These are phyloP conservation scores for Lichina pygmaea DNA, from an alignment of 495 filamentous ascomycete species.

Conservation along the genomic window DNA sequence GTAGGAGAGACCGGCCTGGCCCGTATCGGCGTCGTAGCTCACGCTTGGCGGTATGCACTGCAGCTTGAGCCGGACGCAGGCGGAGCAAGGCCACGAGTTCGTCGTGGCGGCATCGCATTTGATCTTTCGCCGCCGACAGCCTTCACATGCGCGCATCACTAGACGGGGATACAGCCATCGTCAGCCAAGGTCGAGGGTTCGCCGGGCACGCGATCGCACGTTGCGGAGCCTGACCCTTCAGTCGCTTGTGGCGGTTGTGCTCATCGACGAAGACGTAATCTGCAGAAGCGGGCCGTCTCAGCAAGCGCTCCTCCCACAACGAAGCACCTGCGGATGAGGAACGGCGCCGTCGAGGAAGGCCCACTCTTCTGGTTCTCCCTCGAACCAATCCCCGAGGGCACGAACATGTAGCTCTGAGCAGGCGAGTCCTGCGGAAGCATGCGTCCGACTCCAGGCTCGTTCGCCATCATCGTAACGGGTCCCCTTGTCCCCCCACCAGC, in stretches of 20 bases:
- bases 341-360: constrained; percentile 2
- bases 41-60: constrained; percentile 82
- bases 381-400: constrained; percentile 24
- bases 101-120: constrained; percentile 97
- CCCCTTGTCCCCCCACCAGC: too few relatives aligned
- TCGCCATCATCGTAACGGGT: constrained; percentile 19
- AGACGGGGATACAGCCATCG: constrained; percentile 6
- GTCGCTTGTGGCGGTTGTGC: constrained; percentile 88
- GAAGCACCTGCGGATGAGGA: not conserved
- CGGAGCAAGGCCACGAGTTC: constrained; percentile 93
- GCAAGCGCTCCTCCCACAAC: not conserved
- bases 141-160: constrained; percentile 99
- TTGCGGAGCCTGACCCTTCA: constrained; percentile 44
- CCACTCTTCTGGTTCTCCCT: constrained; percentile 42
- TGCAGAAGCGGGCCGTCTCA: constrained; percentile 10
- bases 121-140: constrained; percentile 72
- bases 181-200: not conserved
- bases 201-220: too few relatives aligned
- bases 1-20: constrained; percentile 2
- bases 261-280: constrained; percentile 99
- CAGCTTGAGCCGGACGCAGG: constrained; percentile 75
- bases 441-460: constrained; percentile 24
- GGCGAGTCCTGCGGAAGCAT: constrained; percentile 28
- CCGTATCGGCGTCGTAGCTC: constrained; percentile 53
- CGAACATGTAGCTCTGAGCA: constrained; percentile 32